Base-by-base conservation (phyloP, 2,329 filamentous ascomycete species). In the Pseudogymnoascus sp. region DNA sequence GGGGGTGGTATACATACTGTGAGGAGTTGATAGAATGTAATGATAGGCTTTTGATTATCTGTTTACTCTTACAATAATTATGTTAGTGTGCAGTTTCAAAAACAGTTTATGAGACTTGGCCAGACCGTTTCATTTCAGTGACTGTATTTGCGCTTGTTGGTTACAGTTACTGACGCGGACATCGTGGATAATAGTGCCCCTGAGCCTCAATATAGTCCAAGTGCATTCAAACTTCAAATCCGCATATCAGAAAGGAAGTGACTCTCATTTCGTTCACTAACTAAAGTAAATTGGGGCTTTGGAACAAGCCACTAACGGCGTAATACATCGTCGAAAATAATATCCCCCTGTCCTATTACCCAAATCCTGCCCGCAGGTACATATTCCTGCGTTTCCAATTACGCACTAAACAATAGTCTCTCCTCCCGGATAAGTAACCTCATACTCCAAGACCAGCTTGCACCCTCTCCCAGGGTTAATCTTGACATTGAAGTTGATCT, bases 391-490 rank as follows among this genome's bases (percentile, higher is more conserved):
- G 8, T 31, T 17, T 17, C 33, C 33, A 31, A 40, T 21, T 63
- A 61, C 37, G 40, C 65, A 62, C 63, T 64, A 60, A 72, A 72
- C 62, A 58, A 78, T 75, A 5, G 65, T 70, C 64, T 84, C 81
- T 7, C 78, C 79, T 13, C 71, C 71, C 1, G 85, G 85, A 66
- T 83, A 75, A 21, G 77, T 78, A 15, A 85, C 79, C 63, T 83
- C 79, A 71, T 88, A 89, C 73, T 86, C 83, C 63, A 89, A 69
- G 24, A 74, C 73, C 64, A 89, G 71, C 71, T 80, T 81, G 13
- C 83, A 81, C 3, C 79, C 77, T 67, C 79, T 78, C 26, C 84
- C 83, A 0, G 82, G 77, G 63, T 84, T 81, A 59, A 88, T 71
- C 44, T 71, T 76, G 9, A 88, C 78, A 60, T 81, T 77, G 83